Evolutionary conservation across 106 monocot species (phyloP).

Genomic region (Narthecium ossifragum): DNA sequence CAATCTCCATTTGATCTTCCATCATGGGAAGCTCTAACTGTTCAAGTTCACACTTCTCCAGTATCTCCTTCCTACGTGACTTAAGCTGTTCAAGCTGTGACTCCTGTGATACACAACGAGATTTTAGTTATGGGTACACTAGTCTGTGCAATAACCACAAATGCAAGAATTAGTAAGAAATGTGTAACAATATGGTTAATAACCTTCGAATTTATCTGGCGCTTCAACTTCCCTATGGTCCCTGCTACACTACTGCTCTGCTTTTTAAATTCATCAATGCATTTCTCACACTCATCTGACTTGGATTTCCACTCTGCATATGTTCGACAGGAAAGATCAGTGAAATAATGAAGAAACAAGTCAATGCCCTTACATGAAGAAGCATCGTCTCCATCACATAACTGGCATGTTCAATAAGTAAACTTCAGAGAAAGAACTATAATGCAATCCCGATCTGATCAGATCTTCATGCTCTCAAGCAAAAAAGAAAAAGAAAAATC

Average conservation of each 20-base stretch:
- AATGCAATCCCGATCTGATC: no score
- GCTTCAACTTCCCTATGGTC: constrained; percentile 60
- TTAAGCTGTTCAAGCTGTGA: constrained; percentile 63
- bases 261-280: constrained; percentile 73
- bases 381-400: no score
- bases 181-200: no score
- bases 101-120: constrained; percentile 39
- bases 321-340: neutral
- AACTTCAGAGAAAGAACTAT: no score
- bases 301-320: constrained; percentile 72
- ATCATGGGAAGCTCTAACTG: constrained; percentile 78
- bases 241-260: constrained; percentile 38
- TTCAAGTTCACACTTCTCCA: constrained; percentile 90
- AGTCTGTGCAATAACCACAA: no score
- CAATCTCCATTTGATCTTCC: constrained; percentile 86
- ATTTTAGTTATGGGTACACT: neutral
- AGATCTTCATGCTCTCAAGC: no score
- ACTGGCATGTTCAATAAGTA: no score
- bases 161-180: no score
- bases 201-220: constrained; percentile 85
- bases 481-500: no score
- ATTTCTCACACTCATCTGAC: constrained; percentile 78
- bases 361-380: no score
- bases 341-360: neutral
- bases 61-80: constrained; percentile 50